Conservation (phyloP, 306 rosid species). For the Castanea crenata region DNA sequence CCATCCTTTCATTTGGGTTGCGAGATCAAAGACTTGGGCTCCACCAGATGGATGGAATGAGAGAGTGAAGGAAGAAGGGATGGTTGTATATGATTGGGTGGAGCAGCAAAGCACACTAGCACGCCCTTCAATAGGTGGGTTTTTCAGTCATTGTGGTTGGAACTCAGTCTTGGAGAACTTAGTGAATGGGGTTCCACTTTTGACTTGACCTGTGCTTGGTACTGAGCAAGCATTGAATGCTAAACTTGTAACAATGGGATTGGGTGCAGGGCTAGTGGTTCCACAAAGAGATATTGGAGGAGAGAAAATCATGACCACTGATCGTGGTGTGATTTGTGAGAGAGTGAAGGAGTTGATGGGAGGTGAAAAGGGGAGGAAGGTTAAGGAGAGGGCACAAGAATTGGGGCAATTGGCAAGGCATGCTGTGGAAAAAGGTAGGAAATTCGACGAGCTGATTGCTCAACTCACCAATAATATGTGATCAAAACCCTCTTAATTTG, state of each 20-base stretch:
- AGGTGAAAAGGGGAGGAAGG: slow-evolving; percentile 19
- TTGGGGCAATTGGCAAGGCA: slow-evolving; percentile 8
- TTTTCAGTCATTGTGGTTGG: slow-evolving; percentile 40
- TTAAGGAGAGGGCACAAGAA: slow-evolving; percentile 14
- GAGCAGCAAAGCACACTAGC: slow-evolving; percentile 21
- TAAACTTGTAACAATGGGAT: neutral
- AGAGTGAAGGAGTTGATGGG: slow-evolving; percentile 33
- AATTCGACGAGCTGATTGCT: slow-evolving; percentile 2
- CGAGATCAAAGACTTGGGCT: slow-evolving; percentile 20
- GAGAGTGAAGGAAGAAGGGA: slow-evolving; percentile 8
- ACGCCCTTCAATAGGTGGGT: slow-evolving; percentile 19
- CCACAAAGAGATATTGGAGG: neutral
- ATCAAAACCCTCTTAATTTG: too few species aligned
- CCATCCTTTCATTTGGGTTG: slow-evolving; percentile 16
- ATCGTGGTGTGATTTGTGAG: slow-evolving; percentile 3
- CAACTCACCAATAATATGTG: neutral
- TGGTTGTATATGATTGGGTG: slow-evolving; percentile 22
- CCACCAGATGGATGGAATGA: slow-evolving; percentile 10
- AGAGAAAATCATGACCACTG: neutral
- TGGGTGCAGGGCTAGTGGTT: slow-evolving; percentile 4
- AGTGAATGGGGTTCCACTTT: slow-evolving; percentile 23
- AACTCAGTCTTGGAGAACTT: slow-evolving; percentile 29
- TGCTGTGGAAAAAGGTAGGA: slow-evolving; percentile 12
- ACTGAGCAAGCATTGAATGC: slow-evolving; percentile 31
- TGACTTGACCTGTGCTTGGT: slow-evolving; percentile 35